Conservation (phyloP, 768 basidiomycete species). For the Gyrodon lividus region DNA sequence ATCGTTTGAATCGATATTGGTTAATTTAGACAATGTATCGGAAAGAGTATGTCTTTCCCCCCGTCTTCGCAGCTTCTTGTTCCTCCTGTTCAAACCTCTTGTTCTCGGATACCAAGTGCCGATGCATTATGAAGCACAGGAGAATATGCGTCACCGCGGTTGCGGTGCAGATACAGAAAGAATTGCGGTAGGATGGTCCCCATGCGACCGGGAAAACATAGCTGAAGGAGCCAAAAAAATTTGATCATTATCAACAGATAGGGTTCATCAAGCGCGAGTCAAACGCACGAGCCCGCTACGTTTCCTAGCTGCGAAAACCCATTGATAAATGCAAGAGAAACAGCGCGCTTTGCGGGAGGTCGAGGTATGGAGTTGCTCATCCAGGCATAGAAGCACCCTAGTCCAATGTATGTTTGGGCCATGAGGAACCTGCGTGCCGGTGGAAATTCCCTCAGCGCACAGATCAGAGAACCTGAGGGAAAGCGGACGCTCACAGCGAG, state of each 20-base stretch:
- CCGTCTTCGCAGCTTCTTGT: conserved; percentile 1
- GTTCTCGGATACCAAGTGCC: not conserved
- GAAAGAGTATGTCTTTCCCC: not conserved
- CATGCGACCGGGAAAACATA: conserved; percentile 64
- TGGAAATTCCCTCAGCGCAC: not conserved
- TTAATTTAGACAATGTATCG: conserved; percentile 1
- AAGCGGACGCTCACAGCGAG: conserved; percentile 43
- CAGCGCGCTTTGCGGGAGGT: conserved; percentile 77
- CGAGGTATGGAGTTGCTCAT: conserved; percentile 58
- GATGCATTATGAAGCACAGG: not conserved
- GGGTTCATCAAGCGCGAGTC: too few relatives aligned
- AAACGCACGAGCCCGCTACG: conserved; percentile 68
- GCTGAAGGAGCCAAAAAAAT: conserved; percentile 32
- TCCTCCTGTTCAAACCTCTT: not conserved
- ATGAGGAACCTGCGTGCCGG: conserved; percentile 55
- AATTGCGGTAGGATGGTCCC: conserved; percentile 64
- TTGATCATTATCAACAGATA: too few relatives aligned
- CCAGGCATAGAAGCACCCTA: conserved; percentile 45
- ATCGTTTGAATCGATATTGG: too few relatives aligned
- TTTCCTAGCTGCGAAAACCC: conserved; percentile 79
- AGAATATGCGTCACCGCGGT: conserved; percentile 21
- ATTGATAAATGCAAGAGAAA: conserved; percentile 76
- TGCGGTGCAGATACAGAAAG: conserved; percentile 68
- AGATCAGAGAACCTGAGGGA: not conserved
- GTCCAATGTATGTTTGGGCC: conserved; percentile 64